These are phyloP conservation scores for Candida takata DNA, from an alignment of 805 yeast species.

Conservation along the genomic window DNA sequence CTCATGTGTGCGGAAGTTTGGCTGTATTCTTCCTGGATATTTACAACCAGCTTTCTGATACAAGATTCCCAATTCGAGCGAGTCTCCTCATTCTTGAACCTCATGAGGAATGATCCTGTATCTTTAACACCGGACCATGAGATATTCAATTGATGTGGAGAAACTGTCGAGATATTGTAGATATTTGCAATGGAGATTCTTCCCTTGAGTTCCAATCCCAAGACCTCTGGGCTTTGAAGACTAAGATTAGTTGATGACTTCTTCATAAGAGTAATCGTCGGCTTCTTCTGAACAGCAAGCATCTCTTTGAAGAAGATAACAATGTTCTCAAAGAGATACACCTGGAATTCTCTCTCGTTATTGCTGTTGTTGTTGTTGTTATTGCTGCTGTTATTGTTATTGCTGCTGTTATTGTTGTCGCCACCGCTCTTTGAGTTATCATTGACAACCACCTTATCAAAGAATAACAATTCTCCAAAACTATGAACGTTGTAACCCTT, in stretches of 20 bases:
- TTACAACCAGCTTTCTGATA: constrained; percentile 39
- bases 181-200: constrained; percentile 72
- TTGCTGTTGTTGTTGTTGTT: constrained; percentile 38
- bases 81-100: constrained; percentile 77
- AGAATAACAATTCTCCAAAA: constrained; percentile 80
- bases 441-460: constrained; percentile 61
- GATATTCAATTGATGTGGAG: constrained; percentile 54
- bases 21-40: constrained; percentile 24
- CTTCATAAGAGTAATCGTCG: constrained; percentile 37
- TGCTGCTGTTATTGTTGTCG: constrained; percentile 40
- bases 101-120: constrained; percentile 75
- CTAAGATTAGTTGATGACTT: constrained; percentile 25
- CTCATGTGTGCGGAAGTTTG: constrained; percentile 9
- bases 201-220: constrained; percentile 63
- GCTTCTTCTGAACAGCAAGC: constrained; percentile 37
- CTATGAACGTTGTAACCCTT: constrained; percentile 73
- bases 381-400: constrained; percentile 71
- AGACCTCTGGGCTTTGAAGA: constrained; percentile 17
- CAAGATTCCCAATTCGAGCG: constrained; percentile 77
- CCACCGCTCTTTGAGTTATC: constrained; percentile 46
- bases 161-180: constrained; percentile 35
- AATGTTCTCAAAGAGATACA: constrained; percentile 77
- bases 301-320: constrained; percentile 60
- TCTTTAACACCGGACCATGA: constrained; percentile 86
- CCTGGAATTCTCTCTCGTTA: constrained; percentile 79